A percentile compares a stretch with the other conserved stretches of the same genome.
These are phyloP conservation scores for Pseudogymnoascus verrucosus DNA, from an alignment of 2,329 filamentous ascomycete genomes.

Conservation along the genomic window DNA sequence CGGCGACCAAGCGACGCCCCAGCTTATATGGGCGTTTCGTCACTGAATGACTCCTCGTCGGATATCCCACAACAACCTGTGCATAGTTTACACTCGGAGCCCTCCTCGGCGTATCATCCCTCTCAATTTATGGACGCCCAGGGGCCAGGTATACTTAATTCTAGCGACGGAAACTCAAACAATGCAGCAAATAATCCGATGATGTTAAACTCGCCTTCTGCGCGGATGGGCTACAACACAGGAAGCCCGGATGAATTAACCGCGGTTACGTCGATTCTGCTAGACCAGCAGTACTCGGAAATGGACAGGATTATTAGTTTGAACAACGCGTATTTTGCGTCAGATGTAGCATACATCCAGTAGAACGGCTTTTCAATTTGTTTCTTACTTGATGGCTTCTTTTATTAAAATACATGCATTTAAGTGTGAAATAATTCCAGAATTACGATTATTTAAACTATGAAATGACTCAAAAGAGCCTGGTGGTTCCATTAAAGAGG, in stretches of 20 bases:
- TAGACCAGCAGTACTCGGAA: slow-evolving; percentile 23
- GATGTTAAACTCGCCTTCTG: slow-evolving; percentile 11
- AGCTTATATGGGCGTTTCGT: not conserved
- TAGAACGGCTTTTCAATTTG: not conserved
- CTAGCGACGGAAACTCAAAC: not conserved
- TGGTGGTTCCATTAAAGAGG: too few species aligned
- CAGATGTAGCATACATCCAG: slow-evolving; percentile 5
- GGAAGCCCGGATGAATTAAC: slow-evolving; percentile 18
- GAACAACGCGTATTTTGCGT: slow-evolving; percentile 12
- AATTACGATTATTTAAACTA: not conserved
- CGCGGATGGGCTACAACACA: slow-evolving; percentile 3
- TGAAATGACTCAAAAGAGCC: not conserved
- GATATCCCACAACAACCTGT: not conserved
- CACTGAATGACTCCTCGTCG: not conserved
- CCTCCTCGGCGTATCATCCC: not conserved
- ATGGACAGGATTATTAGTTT: slow-evolving; percentile 26
- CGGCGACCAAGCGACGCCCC: not conserved
- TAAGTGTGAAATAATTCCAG: not conserved
- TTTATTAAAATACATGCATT: not conserved
- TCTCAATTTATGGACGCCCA: not conserved
- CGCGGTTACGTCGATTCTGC: slow-evolving; percentile 20
- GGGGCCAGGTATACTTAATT: not conserved
- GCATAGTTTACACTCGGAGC: not conserved
- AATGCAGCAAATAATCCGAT: slow-evolving; percentile 9
- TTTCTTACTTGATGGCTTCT: not conserved